Base-by-base conservation (phyloP, 1,139 yeast species). In the Geotrichum reessii region DNA sequence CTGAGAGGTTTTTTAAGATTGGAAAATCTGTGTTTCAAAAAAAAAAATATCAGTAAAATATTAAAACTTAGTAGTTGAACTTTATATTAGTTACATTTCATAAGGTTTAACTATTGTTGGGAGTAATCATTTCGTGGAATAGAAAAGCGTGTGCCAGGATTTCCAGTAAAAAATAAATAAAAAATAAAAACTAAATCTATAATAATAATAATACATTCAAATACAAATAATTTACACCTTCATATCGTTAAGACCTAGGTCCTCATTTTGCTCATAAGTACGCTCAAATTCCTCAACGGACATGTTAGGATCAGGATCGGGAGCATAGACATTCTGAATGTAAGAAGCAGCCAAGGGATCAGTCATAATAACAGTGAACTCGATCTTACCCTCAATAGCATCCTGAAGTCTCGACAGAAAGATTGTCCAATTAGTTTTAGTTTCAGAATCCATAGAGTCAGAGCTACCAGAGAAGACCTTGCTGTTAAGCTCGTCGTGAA, bases 231-330 rank as follows among this genome's bases (percentile, higher is more conserved):
- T 50, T 55, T 65, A 65, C 44, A 74, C 83, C 57, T 71, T 74
- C 85, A 93, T 91, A 70, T 92, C 97, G 67, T 83, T 83, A 71
- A 95, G 78, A 33, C 99, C 99, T 66, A 93, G 81, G 57, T 86
- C 93, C 69, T 95, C 99, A 70, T 93, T 91, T 73, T 92, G 96
- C 63, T 74, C 86, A 56, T 78, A 76, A 6, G 96, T 85, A 77
- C 99, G 86, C 65, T 90, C 97, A 67, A 84, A 89, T 62, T 92
- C 97, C 73, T 87, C 97, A 64, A 88, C 81, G 46, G 73, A 79
- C 98, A 95, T 93, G 71, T 92, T 90, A 65, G 99, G 99, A 76
- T 95, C 99, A 50, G 82, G 82, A 73, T 95, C 99, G 24, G 99
- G 99, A 42, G 99, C 99, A 70, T 91, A 95, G 11, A 92, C 95